A percentile compares a stretch with the other conserved stretches of the same genome.
phyloP scores from a whole-genome alignment of 2,329 filamentous ascomycete species.

The Phyllosticta citriasiana region DNA sequence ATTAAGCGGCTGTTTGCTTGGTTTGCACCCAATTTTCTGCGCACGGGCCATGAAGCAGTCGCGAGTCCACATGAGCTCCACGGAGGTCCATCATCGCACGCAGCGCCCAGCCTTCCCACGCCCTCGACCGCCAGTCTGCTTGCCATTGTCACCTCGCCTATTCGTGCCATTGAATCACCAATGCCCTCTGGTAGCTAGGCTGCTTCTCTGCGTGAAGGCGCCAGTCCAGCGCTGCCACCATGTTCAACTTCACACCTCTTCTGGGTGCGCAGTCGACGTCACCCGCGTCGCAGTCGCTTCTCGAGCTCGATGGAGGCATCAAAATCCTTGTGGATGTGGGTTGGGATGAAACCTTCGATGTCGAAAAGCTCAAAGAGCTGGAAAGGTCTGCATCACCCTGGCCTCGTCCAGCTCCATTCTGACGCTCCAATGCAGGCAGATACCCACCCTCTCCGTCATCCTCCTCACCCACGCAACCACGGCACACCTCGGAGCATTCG shows the following conservation, averaged over 20 bases:
- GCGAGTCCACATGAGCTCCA: background rate
- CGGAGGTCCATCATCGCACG: background rate
- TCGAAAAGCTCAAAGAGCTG: slow-evolving; percentile 70
- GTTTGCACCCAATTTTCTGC: background rate
- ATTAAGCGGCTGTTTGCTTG: background rate
- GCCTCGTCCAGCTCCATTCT: background rate
- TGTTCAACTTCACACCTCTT: slow-evolving; percentile 94
- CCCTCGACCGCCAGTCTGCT: background rate
- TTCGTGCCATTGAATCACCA: background rate
- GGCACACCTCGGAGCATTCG: slow-evolving; percentile 84
- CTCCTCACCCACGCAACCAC: slow-evolving; percentile 90
- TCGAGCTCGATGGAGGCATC: slow-evolving; percentile 93
- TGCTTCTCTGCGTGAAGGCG: background rate
- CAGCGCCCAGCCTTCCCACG: background rate
- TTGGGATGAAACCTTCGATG: slow-evolving; percentile 89
- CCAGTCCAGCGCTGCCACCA: slow-evolving; percentile 30
- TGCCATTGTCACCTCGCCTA: background rate
- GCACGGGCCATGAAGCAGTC: background rate
- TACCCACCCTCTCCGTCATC: slow-evolving; percentile 84
- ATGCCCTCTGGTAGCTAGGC: background rate
- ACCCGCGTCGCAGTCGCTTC: slow-evolving; percentile 81
- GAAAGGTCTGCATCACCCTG: slow-evolving; percentile 56
- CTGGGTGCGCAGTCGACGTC: slow-evolving; percentile 85
- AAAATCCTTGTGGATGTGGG: slow-evolving; percentile 92
- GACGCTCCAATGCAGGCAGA: slow-evolving; percentile 50